A percentile compares a stretch with the other conserved stretches of the same genome.
These are phyloP conservation scores for Fallopia convolvulus DNA, from an alignment of 148 eudicot genomes.

Conservation along the genomic window DNA sequence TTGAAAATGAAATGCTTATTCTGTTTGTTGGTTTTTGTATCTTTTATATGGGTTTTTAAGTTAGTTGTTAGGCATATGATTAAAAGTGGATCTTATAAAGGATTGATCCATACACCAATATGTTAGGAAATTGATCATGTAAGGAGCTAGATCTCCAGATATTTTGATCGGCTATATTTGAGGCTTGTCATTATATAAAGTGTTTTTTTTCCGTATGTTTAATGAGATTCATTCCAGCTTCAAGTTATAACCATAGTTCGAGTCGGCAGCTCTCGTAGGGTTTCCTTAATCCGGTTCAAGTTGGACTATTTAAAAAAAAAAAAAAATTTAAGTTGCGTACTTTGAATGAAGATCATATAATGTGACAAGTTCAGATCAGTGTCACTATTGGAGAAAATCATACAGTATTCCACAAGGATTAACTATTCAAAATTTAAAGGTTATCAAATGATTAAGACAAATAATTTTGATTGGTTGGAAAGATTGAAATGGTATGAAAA, in stretches of 20 bases:
- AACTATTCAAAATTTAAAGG: background rate
- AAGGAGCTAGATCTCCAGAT: background rate
- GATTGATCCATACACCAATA: background rate
- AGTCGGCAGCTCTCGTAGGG: too few relatives aligned
- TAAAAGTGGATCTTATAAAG: background rate
- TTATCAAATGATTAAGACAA: background rate
- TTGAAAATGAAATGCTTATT: too few relatives aligned
- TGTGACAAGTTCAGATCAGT: background rate
- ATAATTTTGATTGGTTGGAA: background rate
- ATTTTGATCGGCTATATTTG: background rate
- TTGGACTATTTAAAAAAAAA: too few relatives aligned
- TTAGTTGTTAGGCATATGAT: background rate
- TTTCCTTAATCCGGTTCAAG: too few relatives aligned
- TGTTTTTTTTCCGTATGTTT: background rate
- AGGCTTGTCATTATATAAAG: too few relatives aligned
- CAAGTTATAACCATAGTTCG: too few relatives aligned
- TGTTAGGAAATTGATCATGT: background rate
- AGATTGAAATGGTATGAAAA: too few relatives aligned
- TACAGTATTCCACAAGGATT: background rate
- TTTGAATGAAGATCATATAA: background rate
- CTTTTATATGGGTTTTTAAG: background rate
- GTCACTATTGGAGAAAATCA: background rate
- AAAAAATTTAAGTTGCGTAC: too few relatives aligned
- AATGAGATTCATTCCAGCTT: background rate
- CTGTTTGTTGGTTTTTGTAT: background rate